A percentile compares a stretch with the other conserved stretches of the same genome.
Evolutionary conservation across 352 stramenopile genomes (phyloP).

Genomic region (Phytopythium cucurbitacearum): DNA sequence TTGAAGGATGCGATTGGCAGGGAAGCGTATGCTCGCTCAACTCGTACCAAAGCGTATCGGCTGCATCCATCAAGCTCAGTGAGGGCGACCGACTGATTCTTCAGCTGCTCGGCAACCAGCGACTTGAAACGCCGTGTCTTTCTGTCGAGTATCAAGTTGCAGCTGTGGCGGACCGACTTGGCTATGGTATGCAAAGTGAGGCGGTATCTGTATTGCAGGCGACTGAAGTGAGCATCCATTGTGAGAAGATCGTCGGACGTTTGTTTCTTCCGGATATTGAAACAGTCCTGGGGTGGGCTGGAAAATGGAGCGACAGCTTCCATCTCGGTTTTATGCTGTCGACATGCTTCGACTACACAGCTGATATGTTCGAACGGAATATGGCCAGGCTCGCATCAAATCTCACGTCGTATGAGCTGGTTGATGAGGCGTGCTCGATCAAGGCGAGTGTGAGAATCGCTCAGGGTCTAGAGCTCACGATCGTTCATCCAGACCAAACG

Average conservation of each 20-base stretch:
- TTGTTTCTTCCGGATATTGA: slow-evolving; percentile 45
- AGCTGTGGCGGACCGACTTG: not conserved
- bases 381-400: slow-evolving; percentile 41
- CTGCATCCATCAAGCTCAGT: slow-evolving; percentile 14
- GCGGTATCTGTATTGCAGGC: not conserved
- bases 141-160: slow-evolving; percentile 32
- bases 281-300: slow-evolving; percentile 32
- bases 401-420: slow-evolving; percentile 4
- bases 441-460: slow-evolving; percentile 4
- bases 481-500: slow-evolving; percentile 35
- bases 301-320: slow-evolving; percentile 35
- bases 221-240: slow-evolving; percentile 18
- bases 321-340: slow-evolving; percentile 65
- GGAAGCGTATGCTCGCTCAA: slow-evolving; percentile 4
- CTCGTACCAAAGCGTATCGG: slow-evolving; percentile 5
- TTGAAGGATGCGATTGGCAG: slow-evolving; percentile 5
- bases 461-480: slow-evolving; percentile 7
- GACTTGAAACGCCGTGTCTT: slow-evolving; percentile 36
- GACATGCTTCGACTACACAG: slow-evolving; percentile 56
- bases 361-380: slow-evolving; percentile 51
- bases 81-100: slow-evolving; percentile 34
- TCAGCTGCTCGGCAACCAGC: slow-evolving; percentile 26
- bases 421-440: slow-evolving; percentile 32
- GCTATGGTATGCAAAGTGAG: too few relatives aligned
- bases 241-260: slow-evolving; percentile 17